Conservation (phyloP, 352 stramenopile species). For the Phytophthora chlamydospora region DNA sequence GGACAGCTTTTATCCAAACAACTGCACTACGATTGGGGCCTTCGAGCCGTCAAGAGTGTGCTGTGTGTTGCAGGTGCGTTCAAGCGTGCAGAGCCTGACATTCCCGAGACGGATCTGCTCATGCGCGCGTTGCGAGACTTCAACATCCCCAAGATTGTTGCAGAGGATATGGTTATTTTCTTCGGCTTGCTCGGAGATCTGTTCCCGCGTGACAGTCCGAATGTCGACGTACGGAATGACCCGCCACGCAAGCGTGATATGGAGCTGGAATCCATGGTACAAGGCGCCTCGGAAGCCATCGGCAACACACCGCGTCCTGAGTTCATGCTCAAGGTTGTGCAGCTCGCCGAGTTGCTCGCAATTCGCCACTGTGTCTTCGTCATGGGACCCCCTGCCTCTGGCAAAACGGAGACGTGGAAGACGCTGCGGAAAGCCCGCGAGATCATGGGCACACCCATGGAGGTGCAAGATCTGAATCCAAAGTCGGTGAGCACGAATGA, state of each 20-base stretch:
- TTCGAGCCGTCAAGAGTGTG: conserved; percentile 95
- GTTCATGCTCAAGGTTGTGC: conserved; percentile 95
- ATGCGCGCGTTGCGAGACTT: conserved; percentile 97
- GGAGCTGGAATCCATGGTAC: conserved; percentile 92
- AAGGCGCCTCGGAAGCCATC: conserved; percentile 80
- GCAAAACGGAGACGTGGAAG: conserved; percentile 96
- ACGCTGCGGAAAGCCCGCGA: conserved; percentile 91
- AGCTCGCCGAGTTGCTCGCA: conserved; percentile 94
- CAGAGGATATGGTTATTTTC: conserved; percentile 95
- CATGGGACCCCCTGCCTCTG: conserved; percentile 93
- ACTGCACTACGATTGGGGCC: conserved; percentile 95
- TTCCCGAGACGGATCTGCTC: conserved; percentile 92
- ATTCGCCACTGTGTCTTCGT: conserved; percentile 97
- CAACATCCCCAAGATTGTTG: conserved; percentile 97
- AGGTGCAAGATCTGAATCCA: conserved; percentile 94
- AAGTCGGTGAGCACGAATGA: conserved; percentile 97
- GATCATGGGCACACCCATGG: conserved; percentile 88
- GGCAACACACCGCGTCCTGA: conserved; percentile 81
- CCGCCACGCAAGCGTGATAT: conserved; percentile 92
- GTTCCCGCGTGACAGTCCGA: conserved; percentile 90
- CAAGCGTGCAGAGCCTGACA: conserved; percentile 94
- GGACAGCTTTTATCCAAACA: conserved; percentile 95
- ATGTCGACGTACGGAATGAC: conserved; percentile 90
- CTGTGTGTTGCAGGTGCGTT: conserved; percentile 94
- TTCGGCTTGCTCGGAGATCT: conserved; percentile 94